Percentiles rank a stretch among this genome's conserved stretches.
phyloP scores from a whole-genome alignment of 164 flowering plant genomes.

The Tetrastigma voinierianum region DNA sequence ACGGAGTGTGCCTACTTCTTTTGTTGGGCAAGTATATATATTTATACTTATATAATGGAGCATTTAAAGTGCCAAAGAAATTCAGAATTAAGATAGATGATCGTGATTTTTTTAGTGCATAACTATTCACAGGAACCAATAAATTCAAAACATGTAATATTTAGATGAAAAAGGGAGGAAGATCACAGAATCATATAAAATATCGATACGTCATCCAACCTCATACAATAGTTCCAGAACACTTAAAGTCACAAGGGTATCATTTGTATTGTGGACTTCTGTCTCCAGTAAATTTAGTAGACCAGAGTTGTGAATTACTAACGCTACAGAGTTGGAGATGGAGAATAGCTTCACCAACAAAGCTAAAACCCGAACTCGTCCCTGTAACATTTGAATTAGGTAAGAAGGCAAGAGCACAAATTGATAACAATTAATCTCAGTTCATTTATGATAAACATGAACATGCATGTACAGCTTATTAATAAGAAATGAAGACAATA shows the following conservation, averaged over 20 bases:
- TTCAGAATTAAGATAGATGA: not conserved
- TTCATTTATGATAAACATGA: not conserved
- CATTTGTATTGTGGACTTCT: slow-evolving; percentile 55
- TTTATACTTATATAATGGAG: too few relatives aligned
- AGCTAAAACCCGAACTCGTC: slow-evolving; percentile 73
- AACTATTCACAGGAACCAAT: not conserved
- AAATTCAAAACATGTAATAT: not conserved
- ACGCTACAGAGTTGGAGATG: slow-evolving; percentile 65
- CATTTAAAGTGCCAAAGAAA: not conserved
- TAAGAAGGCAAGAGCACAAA: not conserved
- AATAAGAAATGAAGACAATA: not conserved
- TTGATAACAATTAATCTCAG: not conserved
- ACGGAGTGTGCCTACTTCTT: too few relatives aligned
- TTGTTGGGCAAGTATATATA: too few relatives aligned
- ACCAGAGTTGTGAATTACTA: slow-evolving; percentile 49
- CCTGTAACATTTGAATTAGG: slow-evolving; percentile 43
- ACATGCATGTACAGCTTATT: not conserved
- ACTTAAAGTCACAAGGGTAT: slow-evolving; percentile 66
- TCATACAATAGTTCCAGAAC: slow-evolving; percentile 81
- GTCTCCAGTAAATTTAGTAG: slow-evolving; percentile 68
- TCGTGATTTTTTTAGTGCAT: not conserved
- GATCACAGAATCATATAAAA: not conserved
- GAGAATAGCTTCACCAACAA: slow-evolving; percentile 88
- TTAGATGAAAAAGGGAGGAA: not conserved
- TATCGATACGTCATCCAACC: slow-evolving; percentile 37